Base-by-base conservation (phyloP, 495 filamentous ascomycete genomes). In the Talaromyces ruber region DNA sequence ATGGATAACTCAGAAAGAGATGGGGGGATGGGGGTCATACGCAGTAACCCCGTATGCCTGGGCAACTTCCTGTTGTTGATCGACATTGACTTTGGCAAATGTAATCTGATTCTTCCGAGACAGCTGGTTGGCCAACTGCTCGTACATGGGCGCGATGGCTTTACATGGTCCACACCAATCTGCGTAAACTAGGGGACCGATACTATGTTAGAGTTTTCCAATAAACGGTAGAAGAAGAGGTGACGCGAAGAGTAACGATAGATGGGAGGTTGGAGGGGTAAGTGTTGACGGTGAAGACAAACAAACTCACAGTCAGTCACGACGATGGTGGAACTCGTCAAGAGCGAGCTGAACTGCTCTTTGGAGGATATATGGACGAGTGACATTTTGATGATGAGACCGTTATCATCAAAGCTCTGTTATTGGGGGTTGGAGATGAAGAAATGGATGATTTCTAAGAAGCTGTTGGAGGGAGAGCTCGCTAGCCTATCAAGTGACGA, bases 161-260 rank as follows among this genome's bases (percentile, higher is more conserved):
- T 92, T 90, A 82, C 90, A 96, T 67, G 93, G 90, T 28, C 79
- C 86, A 72, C 89, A 93, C 89, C 89, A 94, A 67, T 88, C 84
- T 67, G 92, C 90, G 72, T 91, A 90, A 80, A 97, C 92, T 96
- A 67, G 62, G 62, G 12, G 9, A 29, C 16, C 14, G 12, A 39
- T 1, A n/a, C 4, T 39, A 16, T n/a, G 34, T 39, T 39, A 39
- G 34, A 39, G 14, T 0, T 4, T 11, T 39, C 34, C 47, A 12
- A 14, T 39, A 28, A 24, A 26, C 52, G 25, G 4, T 21, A 47
- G 43, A 21, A 1, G 43, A 47, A 61, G 53, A 54, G 61, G 60
- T 64, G 60, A 60, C 34, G 34, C 34, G 70, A 65, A 70, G 58
- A 65, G 64, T 63, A 39, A 58, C 63, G 61, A 62, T 30, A 63